phyloP scores from a whole-genome alignment of 2,329 filamentous ascomycete species.

The Penicillium sp. region DNA sequence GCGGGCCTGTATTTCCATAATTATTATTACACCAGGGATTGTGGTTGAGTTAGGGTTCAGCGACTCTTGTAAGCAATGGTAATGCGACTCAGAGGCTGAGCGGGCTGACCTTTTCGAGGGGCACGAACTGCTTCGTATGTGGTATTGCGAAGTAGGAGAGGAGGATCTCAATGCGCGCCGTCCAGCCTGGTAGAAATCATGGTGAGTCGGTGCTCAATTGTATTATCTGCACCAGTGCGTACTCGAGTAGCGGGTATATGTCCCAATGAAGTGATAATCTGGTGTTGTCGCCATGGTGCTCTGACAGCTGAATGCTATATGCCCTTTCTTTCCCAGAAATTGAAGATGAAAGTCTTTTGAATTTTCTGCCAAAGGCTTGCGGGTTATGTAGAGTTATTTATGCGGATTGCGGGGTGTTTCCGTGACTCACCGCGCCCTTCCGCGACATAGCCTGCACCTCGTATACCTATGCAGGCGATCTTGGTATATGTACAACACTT shows the following conservation, averaged over 20 bases:
- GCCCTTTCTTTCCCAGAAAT: no score
- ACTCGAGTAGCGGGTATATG: conserved; percentile 42
- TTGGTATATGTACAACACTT: no score
- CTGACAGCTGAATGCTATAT: neutral
- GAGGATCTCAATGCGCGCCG: conserved; percentile 37
- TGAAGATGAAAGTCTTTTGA: no score
- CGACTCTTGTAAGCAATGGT: no score
- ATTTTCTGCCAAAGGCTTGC: no score
- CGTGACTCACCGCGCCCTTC: neutral
- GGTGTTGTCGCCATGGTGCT: conserved; percentile 9
- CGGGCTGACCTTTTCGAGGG: conserved; percentile 16
- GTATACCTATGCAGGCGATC: neutral
- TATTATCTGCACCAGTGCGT: conserved; percentile 7
- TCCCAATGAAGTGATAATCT: conserved; percentile 37
- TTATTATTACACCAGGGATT: no score
- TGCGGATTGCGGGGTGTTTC: neutral
- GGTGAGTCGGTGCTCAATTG: neutral
- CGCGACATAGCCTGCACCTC: no score
- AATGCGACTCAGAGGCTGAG: no score
- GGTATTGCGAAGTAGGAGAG: conserved; percentile 42
- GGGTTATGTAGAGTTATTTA: no score
- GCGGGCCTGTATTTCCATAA: neutral
- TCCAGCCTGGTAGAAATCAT: conserved; percentile 35
- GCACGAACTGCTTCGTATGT: conserved; percentile 30
- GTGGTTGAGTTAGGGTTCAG: no score